These are phyloP conservation scores for Dichotomopilus funicola DNA, from an alignment of 2,329 filamentous ascomycete species.

Conservation along the genomic window DNA sequence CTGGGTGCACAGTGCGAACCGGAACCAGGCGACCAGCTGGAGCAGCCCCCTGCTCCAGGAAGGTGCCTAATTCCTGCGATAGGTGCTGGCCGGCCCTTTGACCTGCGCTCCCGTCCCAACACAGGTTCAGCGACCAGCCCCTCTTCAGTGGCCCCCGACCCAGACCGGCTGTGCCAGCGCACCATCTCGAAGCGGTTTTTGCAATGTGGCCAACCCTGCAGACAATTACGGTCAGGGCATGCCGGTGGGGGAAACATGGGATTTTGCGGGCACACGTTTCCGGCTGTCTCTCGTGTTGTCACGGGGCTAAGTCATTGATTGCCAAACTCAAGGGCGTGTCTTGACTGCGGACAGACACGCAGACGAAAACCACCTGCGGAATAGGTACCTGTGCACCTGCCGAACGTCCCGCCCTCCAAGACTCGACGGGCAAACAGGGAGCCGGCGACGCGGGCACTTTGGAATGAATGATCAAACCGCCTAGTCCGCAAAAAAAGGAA, in stretches of 20 bases:
- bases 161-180: slow-evolving; percentile 9
- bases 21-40: slow-evolving; percentile 4
- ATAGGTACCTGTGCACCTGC: background rate
- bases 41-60: slow-evolving; percentile 9
- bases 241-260: background rate
- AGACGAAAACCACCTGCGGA: background rate
- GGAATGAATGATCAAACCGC: no score
- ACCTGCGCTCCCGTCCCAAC: background rate
- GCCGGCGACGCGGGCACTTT: no score
- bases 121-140: background rate
- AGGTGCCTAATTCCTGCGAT: slow-evolving; percentile 18
- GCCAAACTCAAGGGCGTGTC: background rate
- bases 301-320: slow-evolving; percentile 1
- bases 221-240: background rate
- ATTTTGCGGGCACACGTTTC: background rate
- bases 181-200: background rate
- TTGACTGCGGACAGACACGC: background rate
- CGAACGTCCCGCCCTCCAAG: background rate
- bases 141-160: slow-evolving; percentile 1
- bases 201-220: background rate
- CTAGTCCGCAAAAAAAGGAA: background rate
- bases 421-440: background rate
- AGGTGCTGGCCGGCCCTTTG: slow-evolving; percentile 9
- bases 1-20: slow-evolving; percentile 14
- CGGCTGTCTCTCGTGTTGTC: background rate